phyloP scores from a whole-genome alignment of 2,329 filamentous ascomycete genomes.

The Chalaropsis ovoidea region DNA sequence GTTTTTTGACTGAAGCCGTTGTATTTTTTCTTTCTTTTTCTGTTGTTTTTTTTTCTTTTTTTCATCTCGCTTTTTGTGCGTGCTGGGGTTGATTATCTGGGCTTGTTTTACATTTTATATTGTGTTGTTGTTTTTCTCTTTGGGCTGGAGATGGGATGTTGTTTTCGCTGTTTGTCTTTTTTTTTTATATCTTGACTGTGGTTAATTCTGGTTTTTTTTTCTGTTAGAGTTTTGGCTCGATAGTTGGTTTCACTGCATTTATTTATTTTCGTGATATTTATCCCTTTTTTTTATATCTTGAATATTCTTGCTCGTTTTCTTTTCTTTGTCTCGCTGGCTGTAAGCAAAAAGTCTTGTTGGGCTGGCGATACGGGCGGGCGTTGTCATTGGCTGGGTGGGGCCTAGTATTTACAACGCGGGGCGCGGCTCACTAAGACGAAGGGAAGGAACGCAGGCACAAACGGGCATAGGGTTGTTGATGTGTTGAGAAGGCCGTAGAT shows the following conservation, averaged over 20 bases:
- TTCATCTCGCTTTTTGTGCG: background rate
- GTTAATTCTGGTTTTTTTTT: too few species aligned
- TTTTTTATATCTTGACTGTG: too few species aligned
- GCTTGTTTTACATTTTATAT: background rate
- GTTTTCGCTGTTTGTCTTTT: too few species aligned
- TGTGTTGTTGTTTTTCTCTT: background rate
- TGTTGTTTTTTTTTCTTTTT: background rate
- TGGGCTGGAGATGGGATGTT: too few species aligned
- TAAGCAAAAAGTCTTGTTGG: background rate
- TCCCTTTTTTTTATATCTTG: background rate
- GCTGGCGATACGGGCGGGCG: background rate
- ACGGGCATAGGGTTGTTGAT: too few species aligned
- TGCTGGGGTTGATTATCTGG: background rate
- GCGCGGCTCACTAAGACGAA: too few species aligned
- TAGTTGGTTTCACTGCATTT: too few species aligned
- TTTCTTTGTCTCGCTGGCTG: background rate
- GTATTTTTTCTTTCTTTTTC: slow-evolving; percentile 8
- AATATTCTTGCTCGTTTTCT: background rate
- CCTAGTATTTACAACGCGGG: background rate
- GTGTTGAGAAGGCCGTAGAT: too few species aligned
- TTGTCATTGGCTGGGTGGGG: background rate
- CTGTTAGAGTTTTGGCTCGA: too few species aligned
- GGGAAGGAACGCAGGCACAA: too few species aligned
- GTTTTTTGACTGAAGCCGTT: background rate
- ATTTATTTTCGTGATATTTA: too few species aligned